These are phyloP conservation scores for Eragrostis curvula DNA, from an alignment of 176 grass and related monocot genomes.

Conservation along the genomic window DNA sequence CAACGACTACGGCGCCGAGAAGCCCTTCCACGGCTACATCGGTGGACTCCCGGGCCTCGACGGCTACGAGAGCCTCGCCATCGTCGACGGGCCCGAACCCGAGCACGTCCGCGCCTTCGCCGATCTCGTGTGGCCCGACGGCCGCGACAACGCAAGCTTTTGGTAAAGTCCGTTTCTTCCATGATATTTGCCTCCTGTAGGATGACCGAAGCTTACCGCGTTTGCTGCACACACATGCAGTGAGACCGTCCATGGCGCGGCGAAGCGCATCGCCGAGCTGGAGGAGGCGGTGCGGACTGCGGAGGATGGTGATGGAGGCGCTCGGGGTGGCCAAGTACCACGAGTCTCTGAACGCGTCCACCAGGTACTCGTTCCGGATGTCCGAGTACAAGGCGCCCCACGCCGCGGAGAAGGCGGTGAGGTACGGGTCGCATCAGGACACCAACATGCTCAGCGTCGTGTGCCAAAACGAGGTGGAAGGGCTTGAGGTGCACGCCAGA, in stretches of 20 bases:
- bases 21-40: conserved; percentile 64
- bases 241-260: conserved; percentile 22
- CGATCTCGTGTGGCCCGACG: conserved; percentile 61
- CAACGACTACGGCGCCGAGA: conserved; percentile 62
- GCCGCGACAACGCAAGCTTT: conserved; percentile 37
- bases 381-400: conserved; percentile 55
- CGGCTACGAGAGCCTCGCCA: conserved; percentile 60
- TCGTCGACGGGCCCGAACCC: conserved; percentile 32
- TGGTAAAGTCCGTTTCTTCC: no score
- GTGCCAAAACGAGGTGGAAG: conserved; percentile 67
- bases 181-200: no score
- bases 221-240: conserved; percentile 19
- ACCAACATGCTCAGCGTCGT: conserved; percentile 61
- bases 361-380: conserved; percentile 52
- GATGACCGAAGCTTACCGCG: no score
- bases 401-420: conserved; percentile 31
- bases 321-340: conserved; percentile 57
- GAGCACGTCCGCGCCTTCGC: conserved; percentile 43
- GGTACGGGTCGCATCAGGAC: conserved; percentile 58
- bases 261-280: conserved; percentile 25
- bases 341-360: conserved; percentile 27
- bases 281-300: conserved; percentile 54
- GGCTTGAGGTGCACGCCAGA: conserved; percentile 65
- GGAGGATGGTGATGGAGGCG: conserved; percentile 72
- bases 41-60: conserved; percentile 46